Evolutionary conservation across 2,329 filamentous ascomycete species (phyloP).

Genomic region (Pyricularia grisea): DNA sequence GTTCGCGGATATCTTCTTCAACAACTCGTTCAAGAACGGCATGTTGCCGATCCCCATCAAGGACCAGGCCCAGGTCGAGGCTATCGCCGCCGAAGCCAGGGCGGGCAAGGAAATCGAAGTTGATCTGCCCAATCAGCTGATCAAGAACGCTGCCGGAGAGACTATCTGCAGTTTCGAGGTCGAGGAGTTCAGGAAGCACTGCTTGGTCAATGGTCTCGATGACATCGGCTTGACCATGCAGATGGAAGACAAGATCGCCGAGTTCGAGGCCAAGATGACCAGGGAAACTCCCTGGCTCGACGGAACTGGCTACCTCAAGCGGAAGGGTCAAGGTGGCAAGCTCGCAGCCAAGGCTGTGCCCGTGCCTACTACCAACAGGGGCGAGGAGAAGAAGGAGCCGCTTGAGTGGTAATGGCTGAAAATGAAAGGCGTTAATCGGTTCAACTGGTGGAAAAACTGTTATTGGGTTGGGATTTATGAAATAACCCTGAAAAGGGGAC

Average conservation of each 20-base stretch:
- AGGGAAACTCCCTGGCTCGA: slow-evolving; percentile 84
- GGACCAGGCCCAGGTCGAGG: slow-evolving; percentile 55
- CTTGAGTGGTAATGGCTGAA: slow-evolving; percentile 68
- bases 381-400: slow-evolving; percentile 74
- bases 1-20: slow-evolving; percentile 91
- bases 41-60: slow-evolving; percentile 82
- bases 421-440: not conserved
- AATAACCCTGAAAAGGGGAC: not conserved
- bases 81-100: slow-evolving; percentile 66
- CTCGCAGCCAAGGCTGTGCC: slow-evolving; percentile 52
- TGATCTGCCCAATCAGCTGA: slow-evolving; percentile 74
- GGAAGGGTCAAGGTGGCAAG: slow-evolving; percentile 43
- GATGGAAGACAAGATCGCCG: slow-evolving; percentile 77
- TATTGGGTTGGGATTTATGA: not conserved
- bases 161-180: slow-evolving; percentile 75
- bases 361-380: slow-evolving; percentile 82
- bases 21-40: slow-evolving; percentile 99
- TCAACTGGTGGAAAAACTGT: not conserved
- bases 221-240: slow-evolving; percentile 94
- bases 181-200: slow-evolving; percentile 91
- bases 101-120: slow-evolving; percentile 81
- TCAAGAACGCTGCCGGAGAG: slow-evolving; percentile 67
- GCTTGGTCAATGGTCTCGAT: slow-evolving; percentile 84
- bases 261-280: slow-evolving; percentile 71
- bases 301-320: slow-evolving; percentile 69